Percentiles rank a stretch among this genome's conserved stretches.
Conservation (phyloP, 495 filamentous ascomycete genomes). For the Aspergillus ostianus region DNA sequence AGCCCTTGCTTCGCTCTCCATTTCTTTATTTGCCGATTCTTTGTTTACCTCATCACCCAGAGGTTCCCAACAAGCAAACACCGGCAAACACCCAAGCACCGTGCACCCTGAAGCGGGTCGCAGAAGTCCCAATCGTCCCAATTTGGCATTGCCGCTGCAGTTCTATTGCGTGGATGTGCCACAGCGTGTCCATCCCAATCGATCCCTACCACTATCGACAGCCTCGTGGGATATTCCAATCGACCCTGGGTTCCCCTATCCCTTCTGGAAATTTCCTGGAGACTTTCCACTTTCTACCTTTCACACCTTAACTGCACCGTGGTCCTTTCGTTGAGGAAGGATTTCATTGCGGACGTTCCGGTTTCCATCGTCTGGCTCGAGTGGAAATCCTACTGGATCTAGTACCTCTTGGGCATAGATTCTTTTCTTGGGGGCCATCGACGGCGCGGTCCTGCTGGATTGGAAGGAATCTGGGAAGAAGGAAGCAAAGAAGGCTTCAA, state of each 20-base stretch:
- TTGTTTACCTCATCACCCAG: not conserved
- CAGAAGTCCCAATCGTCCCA: not conserved
- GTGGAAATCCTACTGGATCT: conserved; percentile 20
- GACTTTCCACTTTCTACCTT: conserved; percentile 6
- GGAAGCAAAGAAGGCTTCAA: conserved; percentile 10
- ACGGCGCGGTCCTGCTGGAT: conserved; percentile 2
- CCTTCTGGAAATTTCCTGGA: conserved; percentile 23
- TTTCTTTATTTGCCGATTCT: not conserved
- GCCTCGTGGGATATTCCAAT: conserved; percentile 6
- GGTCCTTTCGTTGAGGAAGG: not conserved
- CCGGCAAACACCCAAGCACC: conserved; percentile 11
- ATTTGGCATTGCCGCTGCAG: conserved; percentile 11
- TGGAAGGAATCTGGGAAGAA: conserved; percentile 3
- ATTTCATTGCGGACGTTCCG: conserved; percentile 1
- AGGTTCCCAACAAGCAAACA: conserved; percentile 13
- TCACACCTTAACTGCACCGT: conserved; percentile 4
- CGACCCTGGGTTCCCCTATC: conserved; percentile 3
- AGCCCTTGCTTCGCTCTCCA: not conserved
- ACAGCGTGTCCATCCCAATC: conserved; percentile 1
- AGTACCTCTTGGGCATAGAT: conserved; percentile 21
- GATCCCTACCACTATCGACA: not conserved
- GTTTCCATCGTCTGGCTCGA: conserved; percentile 3
- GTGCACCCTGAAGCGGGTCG: conserved; percentile 21
- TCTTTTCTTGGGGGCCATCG: conserved; percentile 7
- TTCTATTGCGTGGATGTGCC: conserved; percentile 7